phyloP scores from a whole-genome alignment of 108 stramenopile species.

The Asterionellopsis glacialis region DNA sequence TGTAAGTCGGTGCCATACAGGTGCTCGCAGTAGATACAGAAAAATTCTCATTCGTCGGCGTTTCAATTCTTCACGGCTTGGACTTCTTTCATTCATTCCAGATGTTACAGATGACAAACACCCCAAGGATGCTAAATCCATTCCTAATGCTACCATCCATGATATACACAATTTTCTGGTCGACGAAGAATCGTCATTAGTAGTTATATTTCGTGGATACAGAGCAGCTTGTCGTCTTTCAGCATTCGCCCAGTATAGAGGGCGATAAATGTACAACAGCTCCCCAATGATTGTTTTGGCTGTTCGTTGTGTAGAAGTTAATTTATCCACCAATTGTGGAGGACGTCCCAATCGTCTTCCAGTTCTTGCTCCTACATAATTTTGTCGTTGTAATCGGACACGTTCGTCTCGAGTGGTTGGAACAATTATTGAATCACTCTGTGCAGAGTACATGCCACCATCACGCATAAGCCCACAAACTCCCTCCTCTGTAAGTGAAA shows the following conservation, averaged over 20 bases:
- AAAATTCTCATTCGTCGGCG: slow-evolving; percentile 27
- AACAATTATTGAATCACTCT: neutral
- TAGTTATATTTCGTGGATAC: neutral
- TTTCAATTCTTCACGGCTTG: slow-evolving; percentile 19
- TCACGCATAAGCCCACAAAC: slow-evolving; percentile 17
- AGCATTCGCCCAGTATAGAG: slow-evolving; percentile 29
- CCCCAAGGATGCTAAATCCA: slow-evolving; percentile 35
- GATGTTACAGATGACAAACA: slow-evolving; percentile 8
- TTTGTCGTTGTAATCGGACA: slow-evolving; percentile 9
- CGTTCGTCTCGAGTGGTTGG: slow-evolving; percentile 9
- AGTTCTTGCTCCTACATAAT: slow-evolving; percentile 36
- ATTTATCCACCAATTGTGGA: neutral
- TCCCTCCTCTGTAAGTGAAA: neutral
- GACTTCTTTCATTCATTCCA: slow-evolving; percentile 10
- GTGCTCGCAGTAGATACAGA: slow-evolving; percentile 36
- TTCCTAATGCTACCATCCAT: slow-evolving; percentile 21
- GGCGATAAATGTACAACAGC: slow-evolving; percentile 32
- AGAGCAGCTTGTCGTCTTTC: slow-evolving; percentile 5
- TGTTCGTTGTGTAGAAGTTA: neutral
- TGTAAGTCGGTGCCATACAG: slow-evolving; percentile 26
- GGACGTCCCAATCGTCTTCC: slow-evolving; percentile 8
- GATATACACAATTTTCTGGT: neutral
- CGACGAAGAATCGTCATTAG: too few species aligned
- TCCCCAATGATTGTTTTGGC: slow-evolving; percentile 16
- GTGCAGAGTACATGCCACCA: slow-evolving; percentile 23